A percentile compares a stretch with the other conserved stretches of the same genome.
Conservation (phyloP, 176 grass and related monocot genomes). For the Phoenix dactylifera region DNA sequence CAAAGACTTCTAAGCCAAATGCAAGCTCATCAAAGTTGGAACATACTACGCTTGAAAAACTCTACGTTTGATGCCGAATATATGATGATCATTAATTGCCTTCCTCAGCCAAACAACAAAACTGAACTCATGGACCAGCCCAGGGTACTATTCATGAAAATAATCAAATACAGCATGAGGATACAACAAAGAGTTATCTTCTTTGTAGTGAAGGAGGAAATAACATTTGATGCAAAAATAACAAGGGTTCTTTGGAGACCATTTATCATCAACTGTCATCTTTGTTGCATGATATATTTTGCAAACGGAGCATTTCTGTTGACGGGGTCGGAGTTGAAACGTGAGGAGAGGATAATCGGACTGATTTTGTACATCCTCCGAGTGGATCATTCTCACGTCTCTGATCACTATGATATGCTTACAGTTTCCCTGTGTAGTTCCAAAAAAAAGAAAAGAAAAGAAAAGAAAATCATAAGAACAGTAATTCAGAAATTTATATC, state of each 20-base stretch:
- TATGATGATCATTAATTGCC: no score
- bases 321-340: slow-evolving; percentile 54
- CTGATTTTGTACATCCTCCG: slow-evolving; percentile 58
- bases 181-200: slow-evolving; percentile 68
- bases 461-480: no score
- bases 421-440: slow-evolving; percentile 53
- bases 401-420: slow-evolving; percentile 72
- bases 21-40: no score
- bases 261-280: slow-evolving; percentile 85
- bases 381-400: slow-evolving; percentile 80
- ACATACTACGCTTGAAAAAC: no score
- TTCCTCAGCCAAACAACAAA: no score
- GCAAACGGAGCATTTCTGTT: slow-evolving; percentile 81
- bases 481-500: no score
- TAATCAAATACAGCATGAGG: slow-evolving; percentile 68
- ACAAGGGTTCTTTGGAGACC: slow-evolving; percentile 74
- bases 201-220: slow-evolving; percentile 88
- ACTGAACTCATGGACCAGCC: no score
- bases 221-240: slow-evolving; percentile 96
- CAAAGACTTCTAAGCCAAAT: no score
- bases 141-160: slow-evolving; percentile 37
- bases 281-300: slow-evolving; percentile 66
- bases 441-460: no score
- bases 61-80: no score
- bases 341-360: slow-evolving; percentile 65